Evolutionary conservation across 371 early-diverging fungal genomes (phyloP), one percentile per base, ranked within the genome.

Genomic region (Mortierella sp.): DNA sequence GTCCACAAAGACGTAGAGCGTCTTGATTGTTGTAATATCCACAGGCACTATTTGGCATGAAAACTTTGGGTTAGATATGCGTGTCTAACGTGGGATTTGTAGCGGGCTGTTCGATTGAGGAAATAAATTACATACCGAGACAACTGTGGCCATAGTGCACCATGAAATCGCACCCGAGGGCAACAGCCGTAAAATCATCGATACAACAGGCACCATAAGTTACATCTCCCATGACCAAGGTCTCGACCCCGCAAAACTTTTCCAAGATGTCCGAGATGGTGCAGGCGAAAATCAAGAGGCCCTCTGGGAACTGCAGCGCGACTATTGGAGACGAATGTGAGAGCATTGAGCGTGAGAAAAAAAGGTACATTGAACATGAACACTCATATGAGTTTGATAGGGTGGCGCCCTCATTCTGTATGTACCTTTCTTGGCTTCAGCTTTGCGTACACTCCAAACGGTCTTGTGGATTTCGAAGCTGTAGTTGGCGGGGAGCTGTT

Each of bases 171-270:
- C 99, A 99, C 2, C 96, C 97, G 6, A 99, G 90, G 3, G 96
- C 97, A 43, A 93, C 91, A 0, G 99, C 99, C 1, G 98, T 98
- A 83, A 93, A 98, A 85, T 99, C 99, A 89, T 99, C 99, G 44
- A 99, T 93, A 89, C 99, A 99, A 88, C 99, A 99, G 21, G 99
- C 99, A 43, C 99, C 99, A 87, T 99, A 99, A 0, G 99, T 99
- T 5, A 99, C 99, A 90, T 99, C 99, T 29, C 98, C 98, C 96
- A 99, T 98, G 58, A 99, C 96, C 32, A 99, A 90, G 10, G 97
- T 97, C 78, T 97, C 99, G 6, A 97, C 97, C 24, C 93, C 91
- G 83, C 95, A 94, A 78, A 97, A 98, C 96, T 92, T 89, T 90
- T 96, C 96, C 48, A 98, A 80, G 77, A 98, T 96, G 87, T 99